phyloP scores from a whole-genome alignment of 2,329 filamentous ascomycete genomes.

The Epichloe festucae region DNA sequence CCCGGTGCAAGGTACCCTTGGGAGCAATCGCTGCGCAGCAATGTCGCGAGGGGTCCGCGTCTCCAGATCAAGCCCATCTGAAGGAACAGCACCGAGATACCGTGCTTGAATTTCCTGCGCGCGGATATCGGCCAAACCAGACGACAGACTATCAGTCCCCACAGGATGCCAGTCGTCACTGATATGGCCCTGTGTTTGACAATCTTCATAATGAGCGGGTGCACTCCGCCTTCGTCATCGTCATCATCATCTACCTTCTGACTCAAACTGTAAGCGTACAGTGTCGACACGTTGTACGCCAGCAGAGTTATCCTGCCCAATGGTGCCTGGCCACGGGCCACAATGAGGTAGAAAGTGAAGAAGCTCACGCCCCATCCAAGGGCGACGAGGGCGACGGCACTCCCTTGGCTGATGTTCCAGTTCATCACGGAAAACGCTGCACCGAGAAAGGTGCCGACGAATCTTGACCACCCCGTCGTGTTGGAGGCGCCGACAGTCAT shows the following conservation, averaged over 20 bases:
- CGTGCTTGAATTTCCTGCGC: constrained; percentile 70
- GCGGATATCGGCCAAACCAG: constrained; percentile 84
- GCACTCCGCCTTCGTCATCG: constrained; percentile 67
- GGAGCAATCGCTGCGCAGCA: constrained; percentile 44
- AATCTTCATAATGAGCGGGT: constrained; percentile 73
- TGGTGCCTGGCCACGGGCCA: constrained; percentile 65
- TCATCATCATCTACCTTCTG: constrained; percentile 61
- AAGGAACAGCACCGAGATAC: constrained; percentile 71
- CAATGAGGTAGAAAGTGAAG: constrained; percentile 73
- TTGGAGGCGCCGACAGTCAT: constrained; percentile 93
- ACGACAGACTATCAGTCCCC: constrained; percentile 77
- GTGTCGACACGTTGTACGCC: constrained; percentile 81
- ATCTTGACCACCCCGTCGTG: constrained; percentile 71
- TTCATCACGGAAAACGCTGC: constrained; percentile 58
- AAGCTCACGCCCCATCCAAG: constrained; percentile 68
- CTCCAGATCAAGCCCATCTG: constrained; percentile 92
- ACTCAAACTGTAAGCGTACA: constrained; percentile 79
- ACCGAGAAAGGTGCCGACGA: constrained; percentile 69
- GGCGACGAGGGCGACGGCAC: constrained; percentile 56
- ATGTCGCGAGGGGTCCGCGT: constrained; percentile 67
- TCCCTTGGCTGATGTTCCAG: constrained; percentile 63
- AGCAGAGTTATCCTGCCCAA: constrained; percentile 84
- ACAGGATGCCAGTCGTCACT: constrained; percentile 69
- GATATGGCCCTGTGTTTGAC: constrained; percentile 71
- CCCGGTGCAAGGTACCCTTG: constrained; percentile 64